Percentiles rank a stretch among this genome's conserved stretches.
Evolutionary conservation across 2,329 filamentous ascomycete species (phyloP).

Genomic region (Pleomassaria siparia): DNA sequence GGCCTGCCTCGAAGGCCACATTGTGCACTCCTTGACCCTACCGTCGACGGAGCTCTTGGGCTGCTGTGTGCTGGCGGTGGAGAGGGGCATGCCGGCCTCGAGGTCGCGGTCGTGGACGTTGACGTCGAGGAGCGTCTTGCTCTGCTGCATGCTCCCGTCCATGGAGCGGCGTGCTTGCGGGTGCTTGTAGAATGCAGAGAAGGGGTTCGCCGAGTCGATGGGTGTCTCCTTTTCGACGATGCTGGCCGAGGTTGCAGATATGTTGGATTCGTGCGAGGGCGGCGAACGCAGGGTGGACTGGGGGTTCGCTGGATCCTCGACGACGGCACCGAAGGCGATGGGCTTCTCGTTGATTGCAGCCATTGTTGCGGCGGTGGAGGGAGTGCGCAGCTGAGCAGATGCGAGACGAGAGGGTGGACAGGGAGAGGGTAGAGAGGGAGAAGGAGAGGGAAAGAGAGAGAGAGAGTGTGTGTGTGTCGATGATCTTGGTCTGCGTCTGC

Average conservation of each 20-base stretch:
- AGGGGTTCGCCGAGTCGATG: conserved; percentile 43
- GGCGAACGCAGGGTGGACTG: conserved; percentile 29
- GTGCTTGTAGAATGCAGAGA: conserved; percentile 53
- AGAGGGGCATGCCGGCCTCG: conserved; percentile 36
- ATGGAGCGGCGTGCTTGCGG: conserved; percentile 47
- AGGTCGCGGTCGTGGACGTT: conserved; percentile 44
- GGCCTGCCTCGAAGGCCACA: conserved; percentile 54
- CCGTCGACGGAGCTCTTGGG: conserved; percentile 46
- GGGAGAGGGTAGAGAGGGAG: conserved; percentile 1
- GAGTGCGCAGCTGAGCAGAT: conserved; percentile 1
- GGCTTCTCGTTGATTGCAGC: conserved; percentile 26
- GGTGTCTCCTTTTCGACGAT: conserved; percentile 30
- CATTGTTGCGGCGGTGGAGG: conserved; percentile 23
- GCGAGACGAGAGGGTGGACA: no score
- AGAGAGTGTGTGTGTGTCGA: background rate
- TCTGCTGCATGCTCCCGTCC: conserved; percentile 30
- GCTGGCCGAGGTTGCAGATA: conserved; percentile 37
- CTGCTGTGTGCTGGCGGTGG: conserved; percentile 43
- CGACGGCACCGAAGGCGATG: conserved; percentile 42
- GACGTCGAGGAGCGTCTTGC: conserved; percentile 37
- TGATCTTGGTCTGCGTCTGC: no score
- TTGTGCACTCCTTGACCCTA: conserved; percentile 52
- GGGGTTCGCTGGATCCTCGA: conserved; percentile 30
- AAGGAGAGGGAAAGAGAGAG: background rate
- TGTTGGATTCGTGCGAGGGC: conserved; percentile 35